These are phyloP conservation scores for Lentinula boryana DNA, from an alignment of 768 basidiomycete species.

Conservation along the genomic window DNA sequence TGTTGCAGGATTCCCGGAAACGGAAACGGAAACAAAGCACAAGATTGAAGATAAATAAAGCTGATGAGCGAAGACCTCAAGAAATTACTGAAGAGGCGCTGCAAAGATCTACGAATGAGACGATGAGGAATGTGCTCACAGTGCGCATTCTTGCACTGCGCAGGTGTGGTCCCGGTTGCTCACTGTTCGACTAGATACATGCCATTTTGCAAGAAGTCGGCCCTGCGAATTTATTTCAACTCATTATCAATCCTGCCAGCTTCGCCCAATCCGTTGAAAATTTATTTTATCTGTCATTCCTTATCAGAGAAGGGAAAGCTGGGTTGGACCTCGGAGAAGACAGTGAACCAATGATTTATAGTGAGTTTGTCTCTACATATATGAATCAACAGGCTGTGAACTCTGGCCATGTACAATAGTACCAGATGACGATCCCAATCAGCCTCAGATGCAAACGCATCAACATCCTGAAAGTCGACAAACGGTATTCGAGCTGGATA, in stretches of 20 bases:
- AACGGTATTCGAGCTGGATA: slow-evolving; percentile 87
- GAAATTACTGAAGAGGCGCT: slow-evolving; percentile 83
- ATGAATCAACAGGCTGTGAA: neutral
- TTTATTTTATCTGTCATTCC: slow-evolving; percentile 89
- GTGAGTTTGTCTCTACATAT: neutral
- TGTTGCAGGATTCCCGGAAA: slow-evolving; percentile 72
- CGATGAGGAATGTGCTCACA: slow-evolving; percentile 74
- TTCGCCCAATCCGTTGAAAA: slow-evolving; percentile 97
- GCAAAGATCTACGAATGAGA: slow-evolving; percentile 78
- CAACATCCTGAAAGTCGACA: slow-evolving; percentile 61
- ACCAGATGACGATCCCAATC: neutral
- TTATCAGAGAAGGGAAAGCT: slow-evolving; percentile 80
- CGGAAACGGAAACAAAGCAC: slow-evolving; percentile 41
- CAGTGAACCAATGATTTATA: slow-evolving; percentile 73
- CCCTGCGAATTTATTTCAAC: slow-evolving; percentile 72
- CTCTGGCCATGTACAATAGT: neutral
- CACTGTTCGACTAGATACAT: slow-evolving; percentile 35
- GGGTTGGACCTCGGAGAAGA: slow-evolving; percentile 62
- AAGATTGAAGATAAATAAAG: slow-evolving; percentile 66
- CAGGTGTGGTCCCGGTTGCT: neutral
- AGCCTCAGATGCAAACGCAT: neutral
- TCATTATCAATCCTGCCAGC: slow-evolving; percentile 84
- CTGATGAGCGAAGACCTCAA: slow-evolving; percentile 63
- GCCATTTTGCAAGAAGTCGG: slow-evolving; percentile 41
- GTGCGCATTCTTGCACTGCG: slow-evolving; percentile 33